Evolutionary conservation across 768 basidiomycete genomes (phyloP).

Genomic region (Boletus tylopilopsis): DNA sequence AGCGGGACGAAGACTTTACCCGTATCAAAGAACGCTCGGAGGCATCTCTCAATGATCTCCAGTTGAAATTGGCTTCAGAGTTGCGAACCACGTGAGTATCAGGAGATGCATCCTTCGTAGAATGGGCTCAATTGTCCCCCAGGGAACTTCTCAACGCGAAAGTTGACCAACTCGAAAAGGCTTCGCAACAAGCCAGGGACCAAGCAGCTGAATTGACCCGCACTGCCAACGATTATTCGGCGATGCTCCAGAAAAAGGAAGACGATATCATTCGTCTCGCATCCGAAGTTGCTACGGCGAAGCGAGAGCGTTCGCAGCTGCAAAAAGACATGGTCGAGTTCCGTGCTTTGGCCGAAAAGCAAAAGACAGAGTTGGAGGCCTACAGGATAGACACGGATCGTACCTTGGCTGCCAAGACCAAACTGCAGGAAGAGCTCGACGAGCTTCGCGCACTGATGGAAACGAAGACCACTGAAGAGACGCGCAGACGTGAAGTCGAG

Average conservation of each 20-base stretch:
- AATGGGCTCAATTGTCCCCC: conserved; percentile 2
- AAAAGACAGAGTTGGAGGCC: conserved; percentile 58
- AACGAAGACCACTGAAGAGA: conserved; percentile 85
- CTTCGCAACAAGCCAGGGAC: conserved; percentile 66
- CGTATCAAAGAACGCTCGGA: conserved; percentile 78
- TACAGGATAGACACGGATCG: conserved; percentile 54
- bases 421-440: conserved; percentile 80
- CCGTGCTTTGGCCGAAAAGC: conserved; percentile 63
- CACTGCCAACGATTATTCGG: conserved; percentile 71
- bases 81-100: conserved; percentile 55
- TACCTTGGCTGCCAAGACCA: conserved; percentile 43
- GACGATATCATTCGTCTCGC: conserved; percentile 56
- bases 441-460: conserved; percentile 80
- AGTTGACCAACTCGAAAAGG: conserved; percentile 58
- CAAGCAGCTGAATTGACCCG: conserved; percentile 77
- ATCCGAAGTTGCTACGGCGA: conserved; percentile 50
- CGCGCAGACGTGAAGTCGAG: conserved; percentile 76
- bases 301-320: conserved; percentile 50
- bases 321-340: conserved; percentile 62
- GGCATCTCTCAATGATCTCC: conserved; percentile 56
- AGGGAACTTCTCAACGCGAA: conserved; percentile 66
- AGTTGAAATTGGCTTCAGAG: conserved; percentile 67
- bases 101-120: background rate
- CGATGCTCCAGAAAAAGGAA: conserved; percentile 74
- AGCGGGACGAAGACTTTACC: conserved; percentile 77